Percentiles rank a stretch among this genome's conserved stretches.
Evolutionary conservation across 352 stramenopile species (phyloP).

Genomic region (Phytopythium mirpurense): DNA sequence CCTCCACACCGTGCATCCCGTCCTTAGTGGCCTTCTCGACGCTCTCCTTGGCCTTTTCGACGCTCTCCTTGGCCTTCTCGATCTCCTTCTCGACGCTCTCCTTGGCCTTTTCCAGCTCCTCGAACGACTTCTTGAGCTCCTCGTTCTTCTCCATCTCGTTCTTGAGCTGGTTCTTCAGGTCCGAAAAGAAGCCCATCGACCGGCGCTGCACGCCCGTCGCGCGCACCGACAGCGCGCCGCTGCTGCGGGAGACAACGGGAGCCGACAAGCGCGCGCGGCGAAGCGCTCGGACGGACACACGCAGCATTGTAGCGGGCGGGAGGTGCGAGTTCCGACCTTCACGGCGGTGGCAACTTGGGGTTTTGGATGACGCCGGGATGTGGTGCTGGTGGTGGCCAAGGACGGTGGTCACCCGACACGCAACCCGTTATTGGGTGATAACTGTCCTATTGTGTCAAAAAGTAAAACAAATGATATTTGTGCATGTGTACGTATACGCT

Average conservation of each 20-base stretch:
- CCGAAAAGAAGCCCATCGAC: constrained; percentile 65
- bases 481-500: too few species aligned
- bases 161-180: constrained; percentile 78
- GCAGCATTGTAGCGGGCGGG: constrained; percentile 20
- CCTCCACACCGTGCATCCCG: constrained; percentile 11
- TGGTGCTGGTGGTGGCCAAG: constrained; percentile 1
- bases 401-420: constrained; percentile 6
- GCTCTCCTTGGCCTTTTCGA: constrained; percentile 63
- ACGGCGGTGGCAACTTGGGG: not conserved
- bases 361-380: not conserved
- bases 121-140: constrained; percentile 72
- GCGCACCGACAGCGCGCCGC: constrained; percentile 4
- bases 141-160: constrained; percentile 79
- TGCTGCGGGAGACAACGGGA: constrained; percentile 3
- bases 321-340: constrained; percentile 1
- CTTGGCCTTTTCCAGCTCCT: constrained; percentile 72
- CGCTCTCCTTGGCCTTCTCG: constrained; percentile 62
- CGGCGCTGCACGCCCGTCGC: constrained; percentile 27
- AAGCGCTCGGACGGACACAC: constrained; percentile 21
- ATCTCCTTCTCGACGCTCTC: constrained; percentile 62
- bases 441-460: not conserved
- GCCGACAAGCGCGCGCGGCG: constrained; percentile 14
- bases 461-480: too few species aligned
- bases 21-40: constrained; percentile 37
- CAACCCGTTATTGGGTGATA: constrained; percentile 1